Evolutionary conservation across 2,329 filamentous ascomycete genomes (phyloP), one percentile per base, ranked within the genome.

Genomic region (Cucurbitaria berberidis): DNA sequence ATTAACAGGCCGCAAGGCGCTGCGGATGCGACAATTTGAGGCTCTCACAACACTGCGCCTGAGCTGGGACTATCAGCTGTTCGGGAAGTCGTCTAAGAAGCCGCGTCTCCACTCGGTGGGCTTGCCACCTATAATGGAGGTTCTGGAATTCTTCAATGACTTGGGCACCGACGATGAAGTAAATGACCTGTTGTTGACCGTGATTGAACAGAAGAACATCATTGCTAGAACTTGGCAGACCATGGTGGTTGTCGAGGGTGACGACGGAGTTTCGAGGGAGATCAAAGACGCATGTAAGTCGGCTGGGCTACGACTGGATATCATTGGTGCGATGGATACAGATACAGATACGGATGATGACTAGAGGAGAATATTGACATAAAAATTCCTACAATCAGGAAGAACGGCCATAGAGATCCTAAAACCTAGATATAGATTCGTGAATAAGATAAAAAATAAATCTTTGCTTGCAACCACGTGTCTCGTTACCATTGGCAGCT

Each of bases 321-420:
- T 71, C 83, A 90, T 65, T 87, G 86, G 13, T 86, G 64, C 59
- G 1, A 47, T 64, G 53, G 62, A 65, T 11, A 38, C 42, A 38
- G 51, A 59, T 19, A 42, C 50, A 18, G 44, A 51, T 29, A 27
- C 26, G 22, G 42, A 51, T 11, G 13, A n/a, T 16, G 24, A 46
- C 9, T 43, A 43, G n/a, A 26, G 24, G 24, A 26, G 5, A 26
- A 26, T 9, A 26, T 26, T 5, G n/a, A n/a, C n/a, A n/a, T n/a
- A 13, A 34, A 34, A 4, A 34, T 34, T n/a, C 4, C 5, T 11
- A 13, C 30, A 34, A 13, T 11, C 30, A n/a, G n/a, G 30, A 5
- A 13, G 13, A 11, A 34, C 30, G 30, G 30, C 30, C 30, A n/a
- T n/a, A n/a, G n/a, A n/a, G n/a, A n/a, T 36, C 34, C n/a, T 36